phyloP scores from a whole-genome alignment of 306 rosid genomes.

The Luffa acutangula region DNA sequence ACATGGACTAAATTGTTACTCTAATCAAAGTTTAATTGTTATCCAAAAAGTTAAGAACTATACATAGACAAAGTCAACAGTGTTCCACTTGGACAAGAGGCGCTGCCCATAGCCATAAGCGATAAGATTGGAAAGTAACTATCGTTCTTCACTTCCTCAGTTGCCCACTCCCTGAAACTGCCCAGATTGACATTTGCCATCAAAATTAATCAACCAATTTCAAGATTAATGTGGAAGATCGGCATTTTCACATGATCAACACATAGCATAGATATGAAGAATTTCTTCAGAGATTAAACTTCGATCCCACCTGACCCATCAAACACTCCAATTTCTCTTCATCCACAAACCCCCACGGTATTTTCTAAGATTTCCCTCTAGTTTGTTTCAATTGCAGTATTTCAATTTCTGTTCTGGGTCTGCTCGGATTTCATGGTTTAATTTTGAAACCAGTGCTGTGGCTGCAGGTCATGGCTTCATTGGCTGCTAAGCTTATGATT shows the following conservation, averaged over 20 bases:
- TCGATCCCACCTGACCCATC: neutral
- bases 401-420: neutral
- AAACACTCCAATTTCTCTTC: neutral
- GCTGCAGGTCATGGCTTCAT: conserved; percentile 25
- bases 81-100: neutral
- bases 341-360: neutral
- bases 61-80: neutral
- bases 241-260: neutral
- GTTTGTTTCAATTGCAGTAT: neutral
- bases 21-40: no score
- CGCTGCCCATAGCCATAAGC: neutral
- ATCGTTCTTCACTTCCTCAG: neutral
- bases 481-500: conserved; percentile 38
- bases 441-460: neutral
- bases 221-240: neutral
- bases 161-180: neutral
- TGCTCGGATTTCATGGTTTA: neutral
- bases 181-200: neutral
- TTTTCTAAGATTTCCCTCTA: neutral
- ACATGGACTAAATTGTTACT: no score
- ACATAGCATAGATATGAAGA: neutral
- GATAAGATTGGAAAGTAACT: neutral
- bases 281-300: neutral
- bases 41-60: no score
- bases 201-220: neutral